phyloP scores from a whole-genome alignment of 1,139 yeast species.

The Taphrina betulina region DNA sequence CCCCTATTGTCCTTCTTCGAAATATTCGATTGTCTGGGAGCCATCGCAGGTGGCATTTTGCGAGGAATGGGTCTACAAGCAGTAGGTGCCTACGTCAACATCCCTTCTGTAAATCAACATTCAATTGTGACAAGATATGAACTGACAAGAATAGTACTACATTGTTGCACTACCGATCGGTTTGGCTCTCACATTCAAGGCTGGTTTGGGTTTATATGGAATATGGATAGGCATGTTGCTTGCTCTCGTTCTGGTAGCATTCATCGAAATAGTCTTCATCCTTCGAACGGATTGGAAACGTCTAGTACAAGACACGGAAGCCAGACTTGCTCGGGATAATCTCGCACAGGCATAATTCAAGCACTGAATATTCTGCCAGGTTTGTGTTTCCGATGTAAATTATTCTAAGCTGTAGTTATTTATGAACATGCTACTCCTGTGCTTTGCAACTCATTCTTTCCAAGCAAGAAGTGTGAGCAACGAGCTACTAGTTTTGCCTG shows the following conservation, averaged over 20 bases:
- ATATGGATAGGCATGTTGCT: slow-evolving; percentile 81
- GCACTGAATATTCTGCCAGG: too few relatives aligned
- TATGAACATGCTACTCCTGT: neutral
- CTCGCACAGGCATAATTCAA: too few relatives aligned
- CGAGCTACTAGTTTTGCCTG: too few relatives aligned
- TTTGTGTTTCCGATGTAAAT: neutral
- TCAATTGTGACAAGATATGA: too few relatives aligned
- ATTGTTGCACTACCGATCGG: slow-evolving; percentile 69
- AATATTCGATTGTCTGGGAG: slow-evolving; percentile 73
- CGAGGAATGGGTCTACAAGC: slow-evolving; percentile 84
- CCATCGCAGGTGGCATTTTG: slow-evolving; percentile 78
- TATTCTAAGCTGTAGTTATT: neutral
- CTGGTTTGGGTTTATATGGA: slow-evolving; percentile 60
- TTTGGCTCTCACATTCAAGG: slow-evolving; percentile 57
- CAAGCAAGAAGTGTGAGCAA: too few relatives aligned
- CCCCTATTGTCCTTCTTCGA: slow-evolving; percentile 73
- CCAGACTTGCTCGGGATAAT: slow-evolving; percentile 11
- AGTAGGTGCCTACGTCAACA: slow-evolving; percentile 74
- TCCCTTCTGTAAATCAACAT: too few relatives aligned
- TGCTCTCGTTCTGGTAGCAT: slow-evolving; percentile 51
- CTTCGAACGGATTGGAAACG: slow-evolving; percentile 19
- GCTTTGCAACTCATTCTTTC: neutral
- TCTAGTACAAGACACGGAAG: slow-evolving; percentile 11
- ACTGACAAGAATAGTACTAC: slow-evolving; percentile 75
- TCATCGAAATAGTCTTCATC: slow-evolving; percentile 17